Evolutionary conservation across 345 rosid genomes (phyloP).

Genomic region (Eucalyptus sp.): DNA sequence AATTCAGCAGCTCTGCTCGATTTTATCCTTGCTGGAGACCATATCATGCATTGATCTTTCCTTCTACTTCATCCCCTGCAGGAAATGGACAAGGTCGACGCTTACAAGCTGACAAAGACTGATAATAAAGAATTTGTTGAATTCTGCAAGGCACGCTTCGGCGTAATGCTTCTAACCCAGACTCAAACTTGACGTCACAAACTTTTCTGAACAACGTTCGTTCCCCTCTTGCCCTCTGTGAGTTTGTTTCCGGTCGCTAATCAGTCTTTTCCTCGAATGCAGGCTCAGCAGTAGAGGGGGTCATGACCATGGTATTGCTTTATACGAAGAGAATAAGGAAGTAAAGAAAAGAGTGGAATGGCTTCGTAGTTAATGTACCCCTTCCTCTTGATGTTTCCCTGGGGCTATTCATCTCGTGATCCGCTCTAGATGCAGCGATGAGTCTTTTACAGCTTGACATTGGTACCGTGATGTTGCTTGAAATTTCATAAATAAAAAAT

Average conservation of each 20-base stretch:
- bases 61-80: constrained; percentile 3
- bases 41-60: neutral
- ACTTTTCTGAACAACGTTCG: no score
- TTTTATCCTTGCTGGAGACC: neutral
- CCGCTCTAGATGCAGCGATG: neutral
- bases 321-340: neutral
- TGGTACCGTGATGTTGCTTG: neutral
- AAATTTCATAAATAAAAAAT: neutral
- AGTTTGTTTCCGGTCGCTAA: neutral
- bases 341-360: neutral
- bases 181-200: neutral
- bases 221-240: neutral
- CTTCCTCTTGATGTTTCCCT: neutral
- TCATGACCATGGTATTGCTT: neutral
- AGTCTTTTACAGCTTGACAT: neutral
- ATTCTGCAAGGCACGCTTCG: constrained; percentile 25
- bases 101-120: constrained; percentile 48
- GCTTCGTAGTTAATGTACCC: neutral
- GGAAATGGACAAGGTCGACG: constrained; percentile 10
- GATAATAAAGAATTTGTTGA: constrained; percentile 37
- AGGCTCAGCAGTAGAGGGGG: neutral
- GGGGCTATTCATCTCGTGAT: no score
- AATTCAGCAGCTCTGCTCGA: neutral
- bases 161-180: constrained; percentile 11
- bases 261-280: neutral